Conservation (phyloP, 2,329 filamentous ascomycete species). For the Pezicula carpinea region DNA sequence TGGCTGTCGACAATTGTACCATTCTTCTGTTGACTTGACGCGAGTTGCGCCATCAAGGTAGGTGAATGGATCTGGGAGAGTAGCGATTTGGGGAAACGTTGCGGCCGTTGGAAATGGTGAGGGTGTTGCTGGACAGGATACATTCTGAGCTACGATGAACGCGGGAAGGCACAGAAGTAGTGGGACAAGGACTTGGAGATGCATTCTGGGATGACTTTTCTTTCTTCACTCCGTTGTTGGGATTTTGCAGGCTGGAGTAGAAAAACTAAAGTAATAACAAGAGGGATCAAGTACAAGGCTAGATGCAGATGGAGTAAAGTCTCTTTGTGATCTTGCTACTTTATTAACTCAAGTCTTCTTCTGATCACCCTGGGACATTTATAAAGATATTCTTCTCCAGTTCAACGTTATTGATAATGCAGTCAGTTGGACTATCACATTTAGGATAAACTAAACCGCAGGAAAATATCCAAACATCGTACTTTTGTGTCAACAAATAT, state of each 20-base stretch:
- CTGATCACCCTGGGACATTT: too few relatives aligned
- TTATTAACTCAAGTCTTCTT: too few relatives aligned
- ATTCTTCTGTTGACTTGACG: conserved; percentile 40
- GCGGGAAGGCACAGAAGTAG: conserved; percentile 1
- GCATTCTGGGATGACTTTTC: background rate
- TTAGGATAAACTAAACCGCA: background rate
- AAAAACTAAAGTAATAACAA: background rate
- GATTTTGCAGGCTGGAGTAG: too few relatives aligned
- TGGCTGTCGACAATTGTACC: conserved; percentile 43
- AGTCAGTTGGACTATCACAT: background rate
- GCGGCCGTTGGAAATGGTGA: conserved; percentile 11
- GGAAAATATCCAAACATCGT: background rate
- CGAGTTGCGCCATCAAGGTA: conserved; percentile 35
- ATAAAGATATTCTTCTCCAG: background rate
- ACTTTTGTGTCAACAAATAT: background rate
- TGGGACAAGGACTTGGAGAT: background rate
- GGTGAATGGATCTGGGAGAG: conserved; percentile 14
- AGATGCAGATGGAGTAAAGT: too few relatives aligned
- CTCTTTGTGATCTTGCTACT: too few relatives aligned
- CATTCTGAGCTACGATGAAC: background rate
- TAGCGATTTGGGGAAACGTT: conserved; percentile 9
- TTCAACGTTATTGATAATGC: background rate
- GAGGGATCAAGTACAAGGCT: background rate
- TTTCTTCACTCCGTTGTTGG: background rate
- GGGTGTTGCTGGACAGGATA: conserved; percentile 14